These are phyloP conservation scores for Jasminum sambac DNA, from an alignment of 257 asterid species.

Conservation along the genomic window DNA sequence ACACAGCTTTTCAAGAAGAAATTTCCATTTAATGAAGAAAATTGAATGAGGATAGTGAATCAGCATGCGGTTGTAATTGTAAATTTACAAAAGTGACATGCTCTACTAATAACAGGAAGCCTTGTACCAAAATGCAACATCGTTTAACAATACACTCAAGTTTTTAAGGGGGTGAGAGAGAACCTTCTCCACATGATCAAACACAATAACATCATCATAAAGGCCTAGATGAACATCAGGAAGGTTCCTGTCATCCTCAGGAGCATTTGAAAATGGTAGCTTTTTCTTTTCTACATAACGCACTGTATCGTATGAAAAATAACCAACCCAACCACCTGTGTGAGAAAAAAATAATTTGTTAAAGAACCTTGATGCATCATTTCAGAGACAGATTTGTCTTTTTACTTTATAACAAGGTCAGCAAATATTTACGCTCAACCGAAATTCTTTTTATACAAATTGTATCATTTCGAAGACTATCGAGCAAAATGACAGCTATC, in stretches of 20 bases:
- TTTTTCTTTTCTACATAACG: conserved; percentile 78
- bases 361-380: neutral
- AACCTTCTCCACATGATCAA: conserved; percentile 99
- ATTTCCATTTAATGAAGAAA: conserved; percentile 8
- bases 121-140: neutral
- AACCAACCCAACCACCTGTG: conserved; percentile 99
- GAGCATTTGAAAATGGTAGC: conserved; percentile 84
- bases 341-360: conserved; percentile 29
- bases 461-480: neutral
- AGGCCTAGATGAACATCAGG: conserved; percentile 78
- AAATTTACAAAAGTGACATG: conserved; percentile 12
- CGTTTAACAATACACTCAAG: conserved; percentile 12
- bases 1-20: conserved; percentile 4
- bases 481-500: neutral
- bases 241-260: conserved; percentile 83
- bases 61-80: conserved; percentile 17
- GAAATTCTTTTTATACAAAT: neutral
- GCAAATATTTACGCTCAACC: neutral
- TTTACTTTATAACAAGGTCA: too few relatives aligned
- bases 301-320: conserved; percentile 49
- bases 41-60: conserved; percentile 21
- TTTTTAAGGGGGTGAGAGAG: conserved; percentile 17
- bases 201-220: conserved; percentile 89
- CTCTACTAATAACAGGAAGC: conserved; percentile 5
- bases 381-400: too few relatives aligned